These are phyloP conservation scores for Coccinonectria pachysandricola DNA, from an alignment of 2,329 filamentous ascomycete species.

Conservation along the genomic window DNA sequence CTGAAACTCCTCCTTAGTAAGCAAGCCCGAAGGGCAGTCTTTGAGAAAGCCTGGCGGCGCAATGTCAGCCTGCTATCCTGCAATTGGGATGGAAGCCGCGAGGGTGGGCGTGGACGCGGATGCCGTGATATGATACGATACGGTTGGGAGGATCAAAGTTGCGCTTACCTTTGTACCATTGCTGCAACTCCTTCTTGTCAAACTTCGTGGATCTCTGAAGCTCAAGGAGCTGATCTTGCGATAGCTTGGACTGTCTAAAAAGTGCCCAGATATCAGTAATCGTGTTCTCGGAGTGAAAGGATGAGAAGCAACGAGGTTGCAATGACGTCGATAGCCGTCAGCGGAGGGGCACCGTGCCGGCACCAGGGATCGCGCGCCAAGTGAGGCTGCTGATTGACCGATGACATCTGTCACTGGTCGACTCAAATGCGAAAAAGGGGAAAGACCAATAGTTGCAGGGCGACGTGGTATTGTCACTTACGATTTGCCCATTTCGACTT, in stretches of 20 bases:
- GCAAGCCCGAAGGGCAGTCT: slow-evolving; percentile 92
- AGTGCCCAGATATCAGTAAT: slow-evolving; percentile 12
- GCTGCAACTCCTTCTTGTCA: slow-evolving; percentile 98
- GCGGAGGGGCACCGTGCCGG: slow-evolving; percentile 11
- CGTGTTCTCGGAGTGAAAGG: slow-evolving; percentile 5
- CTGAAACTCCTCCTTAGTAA: slow-evolving; percentile 97
- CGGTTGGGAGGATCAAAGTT: too few relatives aligned
- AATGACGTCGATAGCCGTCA: slow-evolving; percentile 17
- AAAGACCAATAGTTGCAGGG: neutral
- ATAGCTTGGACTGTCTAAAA: slow-evolving; percentile 90
- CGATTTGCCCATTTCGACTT: slow-evolving; percentile 41
- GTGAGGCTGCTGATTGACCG: slow-evolving; percentile 7
- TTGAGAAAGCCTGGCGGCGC: slow-evolving; percentile 73
- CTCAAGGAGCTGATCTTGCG: slow-evolving; percentile 88
- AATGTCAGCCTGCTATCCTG: slow-evolving; percentile 7
- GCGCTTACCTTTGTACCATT: slow-evolving; percentile 99
- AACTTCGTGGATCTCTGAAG: slow-evolving; percentile 97
- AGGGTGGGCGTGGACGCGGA: slow-evolving; percentile 1
- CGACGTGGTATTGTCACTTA: slow-evolving; percentile 27
- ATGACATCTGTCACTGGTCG: slow-evolving; percentile 3
- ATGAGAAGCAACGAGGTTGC: slow-evolving; percentile 5
- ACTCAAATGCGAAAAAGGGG: slow-evolving; percentile 1
- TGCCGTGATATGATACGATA: too few relatives aligned
- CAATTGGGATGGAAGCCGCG: slow-evolving; percentile 2
- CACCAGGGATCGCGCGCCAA: slow-evolving; percentile 13